Percentiles rank a stretch among this genome's conserved stretches.
Evolutionary conservation across 106 monocot species (phyloP).

Genomic region (Alisma plantagoaquatica): DNA sequence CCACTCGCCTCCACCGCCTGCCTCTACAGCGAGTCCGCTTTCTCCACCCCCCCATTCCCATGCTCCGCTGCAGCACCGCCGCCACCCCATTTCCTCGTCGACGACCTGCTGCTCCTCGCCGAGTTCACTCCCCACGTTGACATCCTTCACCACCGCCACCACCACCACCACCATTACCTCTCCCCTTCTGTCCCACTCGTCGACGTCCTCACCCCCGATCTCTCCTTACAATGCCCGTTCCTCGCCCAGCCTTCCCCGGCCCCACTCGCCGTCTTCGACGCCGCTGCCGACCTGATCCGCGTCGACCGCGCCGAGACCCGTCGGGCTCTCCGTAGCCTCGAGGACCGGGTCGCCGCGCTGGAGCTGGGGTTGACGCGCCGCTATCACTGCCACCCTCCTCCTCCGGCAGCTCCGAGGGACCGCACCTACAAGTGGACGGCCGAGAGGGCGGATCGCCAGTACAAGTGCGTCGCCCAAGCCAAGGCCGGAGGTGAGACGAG

Average conservation of each 20-base stretch:
- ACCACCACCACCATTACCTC: no score
- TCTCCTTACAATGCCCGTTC: conserved; percentile 1
- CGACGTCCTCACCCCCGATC: background rate
- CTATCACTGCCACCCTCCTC: background rate
- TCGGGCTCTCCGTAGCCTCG: conserved; percentile 33
- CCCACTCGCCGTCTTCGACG: background rate
- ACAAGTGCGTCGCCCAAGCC: conserved; percentile 35
- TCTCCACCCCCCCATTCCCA: background rate
- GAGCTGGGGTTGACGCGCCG: conserved; percentile 32
- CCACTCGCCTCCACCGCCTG: conserved; percentile 6
- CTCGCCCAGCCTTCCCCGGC: background rate
- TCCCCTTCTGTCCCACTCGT: background rate
- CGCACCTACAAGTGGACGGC: conserved; percentile 68
- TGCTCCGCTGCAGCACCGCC: no score
- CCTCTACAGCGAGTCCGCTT: conserved; percentile 3
- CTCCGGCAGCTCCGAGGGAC: conserved; percentile 4
- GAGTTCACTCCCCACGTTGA: no score
- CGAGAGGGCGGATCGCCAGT: conserved; percentile 37
- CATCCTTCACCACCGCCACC: no score
- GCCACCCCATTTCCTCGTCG: no score
- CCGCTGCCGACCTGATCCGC: no score
- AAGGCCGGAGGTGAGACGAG: conserved; percentile 33
- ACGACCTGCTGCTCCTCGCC: no score
- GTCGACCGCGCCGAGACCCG: background rate
- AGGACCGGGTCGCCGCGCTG: conserved; percentile 59